These are phyloP conservation scores for Cichorium intybus DNA, from an alignment of 140 eudicot genomes.

Conservation along the genomic window DNA sequence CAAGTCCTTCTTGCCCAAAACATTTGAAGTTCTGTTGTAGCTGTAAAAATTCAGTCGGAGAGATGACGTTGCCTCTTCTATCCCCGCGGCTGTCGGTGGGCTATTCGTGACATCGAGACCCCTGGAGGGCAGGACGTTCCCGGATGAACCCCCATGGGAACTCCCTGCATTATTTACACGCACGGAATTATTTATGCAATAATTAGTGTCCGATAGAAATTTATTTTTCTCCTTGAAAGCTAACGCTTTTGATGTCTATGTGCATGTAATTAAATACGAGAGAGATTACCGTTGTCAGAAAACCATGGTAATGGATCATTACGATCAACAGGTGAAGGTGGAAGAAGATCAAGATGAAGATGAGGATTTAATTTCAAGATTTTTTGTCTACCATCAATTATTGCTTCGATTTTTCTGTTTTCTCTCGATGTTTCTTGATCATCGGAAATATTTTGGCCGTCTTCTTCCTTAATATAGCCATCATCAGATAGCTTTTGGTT, in stretches of 20 bases:
- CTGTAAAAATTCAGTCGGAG: slow-evolving; percentile 59
- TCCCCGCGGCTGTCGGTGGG: slow-evolving; percentile 38
- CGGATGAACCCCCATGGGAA: slow-evolving; percentile 84
- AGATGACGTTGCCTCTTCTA: slow-evolving; percentile 64
- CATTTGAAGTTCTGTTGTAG: slow-evolving; percentile 31
- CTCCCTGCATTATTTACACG: slow-evolving; percentile 41
- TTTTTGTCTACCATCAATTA: slow-evolving; percentile 13
- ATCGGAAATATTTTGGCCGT: background rate
- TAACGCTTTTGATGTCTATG: background rate
- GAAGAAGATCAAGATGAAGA: slow-evolving; percentile 78
- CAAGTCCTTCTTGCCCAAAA: slow-evolving; percentile 21
- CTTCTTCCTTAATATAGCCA: slow-evolving; percentile 1
- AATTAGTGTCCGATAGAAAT: background rate
- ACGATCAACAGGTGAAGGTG: slow-evolving; percentile 68
- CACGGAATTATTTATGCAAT: too few species aligned
- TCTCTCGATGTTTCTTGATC: background rate
- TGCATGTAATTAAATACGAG: background rate
- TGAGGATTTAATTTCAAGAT: slow-evolving; percentile 24
- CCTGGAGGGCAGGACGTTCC: slow-evolving; percentile 50
- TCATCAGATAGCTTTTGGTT: background rate
- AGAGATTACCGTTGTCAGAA: slow-evolving; percentile 55
- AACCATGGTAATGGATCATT: slow-evolving; percentile 53
- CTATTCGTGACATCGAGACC: slow-evolving; percentile 52
- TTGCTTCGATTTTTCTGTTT: slow-evolving; percentile 3
- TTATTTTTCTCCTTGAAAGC: background rate